Evolutionary conservation across 331 rosid genomes (phyloP).

Genomic region (Cucumis variabilis): DNA sequence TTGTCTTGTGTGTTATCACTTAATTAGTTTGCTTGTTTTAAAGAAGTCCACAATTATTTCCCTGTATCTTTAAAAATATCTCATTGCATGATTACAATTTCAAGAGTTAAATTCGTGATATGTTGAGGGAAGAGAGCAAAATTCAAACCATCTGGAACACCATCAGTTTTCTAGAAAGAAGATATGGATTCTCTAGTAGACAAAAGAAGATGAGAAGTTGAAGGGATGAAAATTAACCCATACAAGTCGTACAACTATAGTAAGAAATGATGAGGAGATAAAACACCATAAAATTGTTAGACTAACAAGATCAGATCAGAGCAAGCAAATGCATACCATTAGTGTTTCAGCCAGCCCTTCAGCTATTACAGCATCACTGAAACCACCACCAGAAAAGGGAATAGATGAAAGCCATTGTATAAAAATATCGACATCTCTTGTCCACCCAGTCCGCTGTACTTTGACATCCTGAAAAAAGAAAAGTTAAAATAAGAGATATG

Average conservation of each 20-base stretch:
- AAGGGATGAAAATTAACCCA: conserved; percentile 12
- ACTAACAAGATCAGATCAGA: neutral
- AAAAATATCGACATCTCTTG: conserved; percentile 78
- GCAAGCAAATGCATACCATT: conserved; percentile 58
- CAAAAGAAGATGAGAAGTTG: neutral
- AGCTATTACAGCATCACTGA: conserved; percentile 87
- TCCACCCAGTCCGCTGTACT: conserved; percentile 31
- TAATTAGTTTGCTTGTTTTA: neutral
- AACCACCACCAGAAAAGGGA: conserved; percentile 91
- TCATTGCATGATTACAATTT: neutral
- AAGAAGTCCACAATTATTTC: neutral
- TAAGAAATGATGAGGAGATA: neutral
- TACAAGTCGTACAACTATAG: neutral
- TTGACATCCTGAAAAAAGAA: conserved; percentile 22
- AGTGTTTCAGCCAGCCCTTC: conserved; percentile 98
- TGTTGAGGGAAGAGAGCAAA: conserved; percentile 3
- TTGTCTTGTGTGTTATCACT: conserved; percentile 36
- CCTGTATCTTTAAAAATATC: neutral
- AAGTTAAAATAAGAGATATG: conserved; percentile 23
- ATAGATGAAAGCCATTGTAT: conserved; percentile 74
- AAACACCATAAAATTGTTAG: neutral
- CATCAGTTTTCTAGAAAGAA: conserved; percentile 12
- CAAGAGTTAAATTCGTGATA: neutral
- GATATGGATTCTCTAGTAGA: neutral
- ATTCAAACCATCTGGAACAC: neutral